These are phyloP conservation scores for Petunia axillaris DNA, from an alignment of 257 asterid species.

Conservation along the genomic window DNA sequence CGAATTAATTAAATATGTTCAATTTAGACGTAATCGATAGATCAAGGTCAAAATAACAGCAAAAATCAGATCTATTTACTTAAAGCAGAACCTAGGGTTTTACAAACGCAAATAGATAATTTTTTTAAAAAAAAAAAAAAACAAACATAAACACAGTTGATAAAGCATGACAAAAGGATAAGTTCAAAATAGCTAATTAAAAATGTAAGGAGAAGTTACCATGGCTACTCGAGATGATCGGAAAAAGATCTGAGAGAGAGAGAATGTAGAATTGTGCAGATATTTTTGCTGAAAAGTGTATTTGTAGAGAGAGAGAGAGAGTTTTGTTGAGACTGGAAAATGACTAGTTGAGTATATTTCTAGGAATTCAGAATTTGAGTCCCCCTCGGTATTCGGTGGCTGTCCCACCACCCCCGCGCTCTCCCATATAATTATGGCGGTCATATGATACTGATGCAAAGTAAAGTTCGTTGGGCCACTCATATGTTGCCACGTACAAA, in stretches of 20 bases:
- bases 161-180: neutral
- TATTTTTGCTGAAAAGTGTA: neutral
- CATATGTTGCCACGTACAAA: neutral
- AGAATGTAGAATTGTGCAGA: constrained; percentile 25
- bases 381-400: neutral
- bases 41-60: constrained; percentile 26
- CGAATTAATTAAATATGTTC: neutral
- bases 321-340: neutral
- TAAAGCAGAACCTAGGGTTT: neutral
- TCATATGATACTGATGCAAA: neutral
- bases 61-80: constrained; percentile 33
- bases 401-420: neutral
- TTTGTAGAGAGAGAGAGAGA: constrained; percentile 1
- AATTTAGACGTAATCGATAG: neutral
- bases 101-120: neutral
- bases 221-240: constrained; percentile 33
- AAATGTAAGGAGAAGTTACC: constrained; percentile 26
- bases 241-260: constrained; percentile 24
- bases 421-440: neutral
- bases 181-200: neutral
- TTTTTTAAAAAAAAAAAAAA: neutral
- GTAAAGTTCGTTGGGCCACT: neutral
- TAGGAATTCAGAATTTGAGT: no score
- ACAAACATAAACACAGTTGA: neutral
- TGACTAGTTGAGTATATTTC: neutral